phyloP scores from a whole-genome alignment of 169 alveolate species.

The Eimeria sp. region DNA sequence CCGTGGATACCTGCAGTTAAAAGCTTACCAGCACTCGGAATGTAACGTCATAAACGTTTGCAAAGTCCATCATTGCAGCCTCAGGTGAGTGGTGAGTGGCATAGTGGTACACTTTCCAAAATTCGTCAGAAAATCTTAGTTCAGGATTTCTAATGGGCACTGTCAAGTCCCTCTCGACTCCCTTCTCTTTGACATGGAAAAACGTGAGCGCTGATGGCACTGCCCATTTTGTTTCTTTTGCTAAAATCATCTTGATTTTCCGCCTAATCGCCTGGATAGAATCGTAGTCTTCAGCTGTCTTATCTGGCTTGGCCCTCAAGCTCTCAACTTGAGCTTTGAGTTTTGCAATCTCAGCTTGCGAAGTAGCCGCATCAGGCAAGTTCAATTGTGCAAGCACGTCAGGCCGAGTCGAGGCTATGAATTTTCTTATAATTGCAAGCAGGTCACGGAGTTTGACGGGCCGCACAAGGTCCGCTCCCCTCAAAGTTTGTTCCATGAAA shows the following conservation, averaged over 20 bases:
- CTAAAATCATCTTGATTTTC: constrained; percentile 17
- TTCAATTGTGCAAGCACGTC: constrained; percentile 50
- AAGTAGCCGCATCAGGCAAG: constrained; percentile 59
- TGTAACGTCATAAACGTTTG: constrained; percentile 35
- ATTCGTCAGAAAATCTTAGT: constrained; percentile 37
- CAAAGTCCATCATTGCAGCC: constrained; percentile 62
- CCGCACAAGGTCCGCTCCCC: constrained; percentile 64
- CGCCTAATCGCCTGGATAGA: constrained; percentile 10
- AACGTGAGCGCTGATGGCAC: constrained; percentile 27
- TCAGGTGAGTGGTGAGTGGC: constrained; percentile 51
- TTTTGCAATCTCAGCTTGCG: constrained; percentile 42
- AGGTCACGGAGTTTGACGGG: constrained; percentile 52
- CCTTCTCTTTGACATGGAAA: constrained; percentile 26
- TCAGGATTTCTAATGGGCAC: constrained; percentile 14
- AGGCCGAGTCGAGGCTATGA: constrained; percentile 21
- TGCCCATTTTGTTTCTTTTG: constrained; percentile 67
- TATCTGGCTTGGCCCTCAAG: constrained; percentile 39
- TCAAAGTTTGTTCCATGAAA: constrained; percentile 16
- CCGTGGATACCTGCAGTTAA: background rate
- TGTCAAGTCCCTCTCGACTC: constrained; percentile 37
- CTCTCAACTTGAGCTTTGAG: constrained; percentile 52
- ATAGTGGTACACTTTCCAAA: constrained; percentile 37
- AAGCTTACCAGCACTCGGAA: constrained; percentile 56
- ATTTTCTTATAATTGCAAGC: constrained; percentile 43
- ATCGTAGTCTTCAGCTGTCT: constrained; percentile 61